Percentiles rank a stretch among this genome's conserved stretches.
phyloP scores from a whole-genome alignment of 345 rosid genomes.

The Durio zibethinus region DNA sequence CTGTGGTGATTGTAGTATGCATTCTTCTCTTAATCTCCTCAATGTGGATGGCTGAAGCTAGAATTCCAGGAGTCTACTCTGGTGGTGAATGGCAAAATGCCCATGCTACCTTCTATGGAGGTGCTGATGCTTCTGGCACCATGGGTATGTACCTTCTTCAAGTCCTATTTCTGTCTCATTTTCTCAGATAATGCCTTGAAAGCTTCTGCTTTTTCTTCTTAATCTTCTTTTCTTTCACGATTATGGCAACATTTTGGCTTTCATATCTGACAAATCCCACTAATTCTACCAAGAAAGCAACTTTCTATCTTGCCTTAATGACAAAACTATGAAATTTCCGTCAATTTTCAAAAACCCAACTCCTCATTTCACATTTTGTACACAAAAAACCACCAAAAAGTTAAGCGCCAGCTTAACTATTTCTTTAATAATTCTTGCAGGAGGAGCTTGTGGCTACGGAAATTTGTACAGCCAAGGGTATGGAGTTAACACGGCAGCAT shows the following conservation, averaged over 20 bases:
- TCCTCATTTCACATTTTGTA: neutral
- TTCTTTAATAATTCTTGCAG: slow-evolving; percentile 21
- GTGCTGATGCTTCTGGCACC: slow-evolving; percentile 84
- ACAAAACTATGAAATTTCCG: neutral
- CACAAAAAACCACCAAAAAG: neutral
- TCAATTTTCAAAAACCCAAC: neutral
- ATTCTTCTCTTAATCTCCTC: slow-evolving; percentile 22
- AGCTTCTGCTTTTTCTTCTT: neutral
- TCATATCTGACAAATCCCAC: neutral
- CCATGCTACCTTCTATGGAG: slow-evolving; percentile 92
- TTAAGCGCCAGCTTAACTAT: neutral
- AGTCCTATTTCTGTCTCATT: neutral
- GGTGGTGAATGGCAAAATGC: slow-evolving; percentile 75
- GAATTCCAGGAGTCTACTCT: slow-evolving; percentile 68
- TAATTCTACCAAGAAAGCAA: neutral
- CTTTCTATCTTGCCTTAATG: neutral
- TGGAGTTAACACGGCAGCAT: slow-evolving; percentile 71
- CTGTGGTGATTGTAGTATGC: slow-evolving; percentile 7
- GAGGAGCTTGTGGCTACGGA: slow-evolving; percentile 81
- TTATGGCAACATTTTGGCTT: neutral
- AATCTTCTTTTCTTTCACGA: neutral
- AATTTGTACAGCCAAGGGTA: slow-evolving; percentile 74
- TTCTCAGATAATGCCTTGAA: neutral
- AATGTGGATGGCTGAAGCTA: slow-evolving; percentile 48
- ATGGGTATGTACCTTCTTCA: slow-evolving; percentile 46